phyloP scores from a whole-genome alignment of 352 stramenopile genomes.

The Pythium dissotocum region DNA sequence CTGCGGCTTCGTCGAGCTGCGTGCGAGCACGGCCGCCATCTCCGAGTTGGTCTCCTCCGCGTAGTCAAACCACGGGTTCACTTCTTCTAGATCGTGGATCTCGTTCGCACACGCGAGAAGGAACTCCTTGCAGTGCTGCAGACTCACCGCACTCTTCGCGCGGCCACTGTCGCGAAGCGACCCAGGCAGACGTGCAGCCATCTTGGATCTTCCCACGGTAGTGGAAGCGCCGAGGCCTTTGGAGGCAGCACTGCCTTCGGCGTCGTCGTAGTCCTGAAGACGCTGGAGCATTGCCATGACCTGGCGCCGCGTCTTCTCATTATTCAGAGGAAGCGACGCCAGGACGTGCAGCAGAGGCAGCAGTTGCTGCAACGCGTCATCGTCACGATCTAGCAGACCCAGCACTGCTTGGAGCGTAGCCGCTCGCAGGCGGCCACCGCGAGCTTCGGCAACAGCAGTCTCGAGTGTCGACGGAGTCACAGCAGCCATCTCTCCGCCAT shows the following conservation, averaged over 20 bases:
- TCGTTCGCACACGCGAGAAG: conserved; percentile 77
- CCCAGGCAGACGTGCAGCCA: neutral
- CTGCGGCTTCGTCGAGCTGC: neutral
- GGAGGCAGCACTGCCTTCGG: neutral
- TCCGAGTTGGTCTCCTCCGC: conserved; percentile 50
- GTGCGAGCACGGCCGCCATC: neutral
- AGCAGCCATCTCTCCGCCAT: neutral
- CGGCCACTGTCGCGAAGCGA: conserved; percentile 35
- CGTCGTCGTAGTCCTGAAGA: conserved; percentile 16
- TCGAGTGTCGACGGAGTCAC: neutral
- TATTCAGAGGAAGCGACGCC: conserved; percentile 41
- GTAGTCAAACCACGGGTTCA: conserved; percentile 73
- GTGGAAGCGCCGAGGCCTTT: neutral
- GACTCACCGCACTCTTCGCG: conserved; percentile 38
- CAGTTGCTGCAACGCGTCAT: conserved; percentile 43
- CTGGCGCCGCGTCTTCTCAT: conserved; percentile 36
- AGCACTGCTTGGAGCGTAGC: conserved; percentile 61
- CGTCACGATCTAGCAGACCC: conserved; percentile 56
- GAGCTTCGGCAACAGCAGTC: neutral
- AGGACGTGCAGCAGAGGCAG: conserved; percentile 53
- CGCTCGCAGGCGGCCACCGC: conserved; percentile 17
- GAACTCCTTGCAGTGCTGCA: conserved; percentile 67
- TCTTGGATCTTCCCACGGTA: neutral
- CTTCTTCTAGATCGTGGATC: conserved; percentile 77
- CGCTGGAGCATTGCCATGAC: conserved; percentile 46